phyloP scores from a whole-genome alignment of 257 asterid species.

The Salvia hispanica region DNA sequence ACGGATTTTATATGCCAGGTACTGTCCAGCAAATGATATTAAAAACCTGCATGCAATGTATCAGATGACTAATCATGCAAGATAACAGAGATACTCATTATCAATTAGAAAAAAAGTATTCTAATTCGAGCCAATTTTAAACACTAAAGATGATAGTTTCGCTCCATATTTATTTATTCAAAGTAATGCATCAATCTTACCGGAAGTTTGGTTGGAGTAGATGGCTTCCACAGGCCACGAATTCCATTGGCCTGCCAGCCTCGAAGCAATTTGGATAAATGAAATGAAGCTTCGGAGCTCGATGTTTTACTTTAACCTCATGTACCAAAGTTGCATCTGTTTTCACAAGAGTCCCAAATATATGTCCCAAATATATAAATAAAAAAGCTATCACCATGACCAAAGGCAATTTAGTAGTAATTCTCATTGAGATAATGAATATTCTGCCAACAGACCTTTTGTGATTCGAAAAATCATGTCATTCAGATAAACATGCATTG shows the following conservation, averaged over 20 bases:
- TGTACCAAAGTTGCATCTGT: slow-evolving; percentile 66
- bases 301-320: slow-evolving; percentile 61
- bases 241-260: slow-evolving; percentile 91
- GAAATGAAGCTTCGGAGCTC: slow-evolving; percentile 75
- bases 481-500: slow-evolving; percentile 49
- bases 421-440: slow-evolving; percentile 3
- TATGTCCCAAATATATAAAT: background rate
- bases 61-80: background rate
- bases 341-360: slow-evolving; percentile 27
- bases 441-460: slow-evolving; percentile 38
- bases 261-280: slow-evolving; percentile 80
- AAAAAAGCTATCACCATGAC: slow-evolving; percentile 10
- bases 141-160: background rate
- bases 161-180: background rate
- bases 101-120: background rate
- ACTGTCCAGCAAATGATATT: slow-evolving; percentile 78
- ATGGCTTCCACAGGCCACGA: slow-evolving; percentile 82
- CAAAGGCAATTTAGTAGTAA: background rate
- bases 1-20: slow-evolving; percentile 53
- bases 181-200: slow-evolving; percentile 42
- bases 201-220: slow-evolving; percentile 78
- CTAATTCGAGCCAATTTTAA: background rate
- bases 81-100: background rate
- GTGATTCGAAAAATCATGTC: slow-evolving; percentile 49
- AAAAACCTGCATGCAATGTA: slow-evolving; percentile 59